These are phyloP conservation scores for Coniochaeta sp. DNA, from an alignment of 2,329 filamentous ascomycete genomes.

Conservation along the genomic window DNA sequence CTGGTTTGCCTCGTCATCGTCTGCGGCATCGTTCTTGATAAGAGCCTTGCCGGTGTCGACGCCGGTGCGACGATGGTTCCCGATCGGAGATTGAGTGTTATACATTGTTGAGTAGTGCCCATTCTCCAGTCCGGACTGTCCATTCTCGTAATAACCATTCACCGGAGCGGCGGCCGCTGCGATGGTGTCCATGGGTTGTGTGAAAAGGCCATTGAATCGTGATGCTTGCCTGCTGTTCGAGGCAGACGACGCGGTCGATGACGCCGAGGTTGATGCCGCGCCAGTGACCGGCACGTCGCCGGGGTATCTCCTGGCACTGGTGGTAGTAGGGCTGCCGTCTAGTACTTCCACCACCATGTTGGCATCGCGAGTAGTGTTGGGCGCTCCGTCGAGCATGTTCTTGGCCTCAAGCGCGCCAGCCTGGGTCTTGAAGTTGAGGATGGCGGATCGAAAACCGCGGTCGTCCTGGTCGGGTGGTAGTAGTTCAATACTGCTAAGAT, in stretches of 20 bases:
- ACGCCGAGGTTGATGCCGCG: slow-evolving; percentile 32
- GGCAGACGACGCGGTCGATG: slow-evolving; percentile 36
- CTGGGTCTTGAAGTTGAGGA: slow-evolving; percentile 45
- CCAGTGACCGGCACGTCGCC: slow-evolving; percentile 32
- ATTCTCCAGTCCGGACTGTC: slow-evolving; percentile 53
- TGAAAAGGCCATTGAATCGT: slow-evolving; percentile 55
- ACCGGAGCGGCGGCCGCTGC: background rate
- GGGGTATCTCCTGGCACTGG: slow-evolving; percentile 44
- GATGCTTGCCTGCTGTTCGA: slow-evolving; percentile 45
- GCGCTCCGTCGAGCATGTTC: slow-evolving; percentile 49
- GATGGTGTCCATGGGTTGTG: slow-evolving; percentile 50
- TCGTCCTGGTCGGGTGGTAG: slow-evolving; percentile 43
- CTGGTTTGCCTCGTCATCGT: slow-evolving; percentile 65
- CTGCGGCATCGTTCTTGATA: slow-evolving; percentile 61
- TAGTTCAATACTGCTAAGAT: slow-evolving; percentile 44
- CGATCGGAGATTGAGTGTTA: slow-evolving; percentile 67
- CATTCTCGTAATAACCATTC: slow-evolving; percentile 37
- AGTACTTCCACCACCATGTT: slow-evolving; percentile 54
- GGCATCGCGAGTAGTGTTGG: slow-evolving; percentile 41
- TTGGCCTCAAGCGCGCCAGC: slow-evolving; percentile 50
- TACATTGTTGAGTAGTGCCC: slow-evolving; percentile 57
- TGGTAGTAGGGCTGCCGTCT: slow-evolving; percentile 26
- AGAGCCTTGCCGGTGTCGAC: slow-evolving; percentile 56
- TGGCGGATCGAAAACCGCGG: slow-evolving; percentile 40
- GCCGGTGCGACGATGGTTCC: slow-evolving; percentile 48